Conservation (phyloP, 192 early-diverging fungal genomes). For the Gaertneriomyces sp. region DNA sequence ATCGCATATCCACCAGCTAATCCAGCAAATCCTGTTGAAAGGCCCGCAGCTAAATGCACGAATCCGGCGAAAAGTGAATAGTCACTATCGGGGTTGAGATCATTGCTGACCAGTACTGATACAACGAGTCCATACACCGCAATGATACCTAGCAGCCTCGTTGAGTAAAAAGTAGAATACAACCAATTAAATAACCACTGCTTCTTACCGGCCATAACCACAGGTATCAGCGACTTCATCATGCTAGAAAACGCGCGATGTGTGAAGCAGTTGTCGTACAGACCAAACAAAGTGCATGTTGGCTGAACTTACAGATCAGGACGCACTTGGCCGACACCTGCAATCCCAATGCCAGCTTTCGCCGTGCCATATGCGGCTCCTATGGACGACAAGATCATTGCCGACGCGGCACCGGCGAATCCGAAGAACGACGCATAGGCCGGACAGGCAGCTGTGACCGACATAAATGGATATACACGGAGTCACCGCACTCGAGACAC, state of each 20-base stretch:
- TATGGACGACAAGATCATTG: conserved; percentile 87
- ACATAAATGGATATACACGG: not conserved
- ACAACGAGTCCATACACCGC: conserved; percentile 98
- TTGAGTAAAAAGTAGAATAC: not conserved
- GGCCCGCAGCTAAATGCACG: conserved; percentile 91
- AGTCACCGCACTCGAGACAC: no score
- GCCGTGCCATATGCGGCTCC: conserved; percentile 99
- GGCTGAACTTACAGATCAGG: conserved; percentile 64
- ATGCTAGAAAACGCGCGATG: conserved; percentile 23
- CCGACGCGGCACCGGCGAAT: conserved; percentile 83
- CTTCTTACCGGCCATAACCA: conserved; percentile 72
- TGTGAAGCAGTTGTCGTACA: not conserved
- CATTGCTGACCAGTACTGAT: conserved; percentile 72
- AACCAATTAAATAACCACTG: not conserved
- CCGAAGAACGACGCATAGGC: conserved; percentile 95
- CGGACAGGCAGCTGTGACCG: conserved; percentile 59
- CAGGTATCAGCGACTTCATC: conserved; percentile 77
- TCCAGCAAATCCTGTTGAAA: conserved; percentile 87
- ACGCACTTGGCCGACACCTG: conserved; percentile 87
- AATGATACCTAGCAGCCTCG: conserved; percentile 85
- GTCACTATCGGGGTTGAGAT: conserved; percentile 32
- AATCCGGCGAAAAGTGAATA: conserved; percentile 70
- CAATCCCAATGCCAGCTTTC: conserved; percentile 94
- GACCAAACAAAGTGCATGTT: not conserved
- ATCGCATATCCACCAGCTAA: conserved; percentile 96